phyloP scores from a whole-genome alignment of 2,329 filamentous ascomycete species.

The Plenodomus biglobosus region DNA sequence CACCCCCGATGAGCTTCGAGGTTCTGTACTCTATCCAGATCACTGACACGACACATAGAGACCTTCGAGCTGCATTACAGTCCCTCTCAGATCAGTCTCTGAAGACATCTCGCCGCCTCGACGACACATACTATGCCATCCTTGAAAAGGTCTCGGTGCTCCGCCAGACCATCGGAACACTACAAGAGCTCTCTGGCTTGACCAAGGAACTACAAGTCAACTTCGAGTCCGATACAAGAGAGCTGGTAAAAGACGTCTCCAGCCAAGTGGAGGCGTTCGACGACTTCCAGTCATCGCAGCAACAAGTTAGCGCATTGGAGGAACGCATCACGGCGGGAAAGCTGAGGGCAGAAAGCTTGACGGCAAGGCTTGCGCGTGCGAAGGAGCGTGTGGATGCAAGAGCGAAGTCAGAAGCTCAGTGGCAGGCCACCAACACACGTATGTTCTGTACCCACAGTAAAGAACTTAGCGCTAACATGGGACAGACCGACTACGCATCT shows the following conservation, averaged over 20 bases:
- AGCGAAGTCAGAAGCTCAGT: slow-evolving; percentile 66
- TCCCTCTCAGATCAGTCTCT: slow-evolving; percentile 62
- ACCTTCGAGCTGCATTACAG: slow-evolving; percentile 46
- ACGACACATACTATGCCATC: slow-evolving; percentile 73
- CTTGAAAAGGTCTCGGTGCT: slow-evolving; percentile 68
- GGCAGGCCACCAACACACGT: slow-evolving; percentile 63
- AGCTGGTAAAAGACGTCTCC: slow-evolving; percentile 62
- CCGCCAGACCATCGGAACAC: slow-evolving; percentile 63
- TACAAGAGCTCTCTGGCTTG: slow-evolving; percentile 67
- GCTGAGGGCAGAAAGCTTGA: slow-evolving; percentile 61
- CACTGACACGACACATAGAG: slow-evolving; percentile 31
- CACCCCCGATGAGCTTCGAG: not conserved
- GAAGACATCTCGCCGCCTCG: slow-evolving; percentile 64
- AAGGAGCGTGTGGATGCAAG: slow-evolving; percentile 66
- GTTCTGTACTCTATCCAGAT: not conserved
- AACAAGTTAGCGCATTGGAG: slow-evolving; percentile 63
- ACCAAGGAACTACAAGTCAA: slow-evolving; percentile 60
- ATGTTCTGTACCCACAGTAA: slow-evolving; percentile 4
- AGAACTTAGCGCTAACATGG: slow-evolving; percentile 15
- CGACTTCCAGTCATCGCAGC: slow-evolving; percentile 66
- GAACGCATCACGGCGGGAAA: slow-evolving; percentile 62
- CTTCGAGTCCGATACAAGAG: slow-evolving; percentile 63
- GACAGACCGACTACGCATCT: slow-evolving; percentile 57
- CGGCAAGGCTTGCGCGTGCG: slow-evolving; percentile 65
- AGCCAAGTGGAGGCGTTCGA: slow-evolving; percentile 63